phyloP scores from a whole-genome alignment of 2,329 filamentous ascomycete genomes.

The Drechslerella stenobrocha region DNA sequence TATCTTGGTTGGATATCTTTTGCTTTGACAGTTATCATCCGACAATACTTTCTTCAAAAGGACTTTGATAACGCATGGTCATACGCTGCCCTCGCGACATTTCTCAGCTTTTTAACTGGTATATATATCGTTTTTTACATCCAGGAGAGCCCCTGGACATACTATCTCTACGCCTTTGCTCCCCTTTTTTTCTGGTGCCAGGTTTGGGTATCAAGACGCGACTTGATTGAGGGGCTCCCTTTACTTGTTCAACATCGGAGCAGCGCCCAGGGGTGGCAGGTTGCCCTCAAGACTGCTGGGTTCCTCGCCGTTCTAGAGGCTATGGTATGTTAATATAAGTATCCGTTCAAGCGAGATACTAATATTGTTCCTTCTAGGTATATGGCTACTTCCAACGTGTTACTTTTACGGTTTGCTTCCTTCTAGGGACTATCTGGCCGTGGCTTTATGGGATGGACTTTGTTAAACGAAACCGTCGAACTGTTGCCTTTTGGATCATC shows the following conservation, averaged over 20 bases:
- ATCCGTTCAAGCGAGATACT: not conserved
- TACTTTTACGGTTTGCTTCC: conserved; percentile 78
- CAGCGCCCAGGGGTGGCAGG: conserved; percentile 56
- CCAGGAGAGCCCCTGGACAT: conserved; percentile 77
- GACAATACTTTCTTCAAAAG: conserved; percentile 74
- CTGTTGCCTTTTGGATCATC: conserved; percentile 72
- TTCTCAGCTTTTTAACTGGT: conserved; percentile 57
- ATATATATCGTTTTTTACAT: conserved; percentile 78
- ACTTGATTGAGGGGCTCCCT: conserved; percentile 66
- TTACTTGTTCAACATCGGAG: conserved; percentile 14
- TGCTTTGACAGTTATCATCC: conserved; percentile 82
- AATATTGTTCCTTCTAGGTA: conserved; percentile 44
- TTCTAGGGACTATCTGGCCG: conserved; percentile 78
- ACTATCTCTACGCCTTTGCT: conserved; percentile 91
- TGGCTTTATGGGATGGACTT: conserved; percentile 72
- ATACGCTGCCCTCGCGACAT: conserved; percentile 60
- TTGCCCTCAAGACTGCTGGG: conserved; percentile 66
- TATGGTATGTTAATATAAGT: conserved; percentile 57
- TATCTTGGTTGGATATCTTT: conserved; percentile 97
- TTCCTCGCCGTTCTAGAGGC: conserved; percentile 78
- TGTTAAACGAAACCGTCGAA: conserved; percentile 65
- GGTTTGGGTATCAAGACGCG: conserved; percentile 75
- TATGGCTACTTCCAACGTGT: conserved; percentile 84
- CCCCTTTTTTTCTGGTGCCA: conserved; percentile 97
- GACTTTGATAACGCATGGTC: conserved; percentile 66